A percentile compares a stretch with the other conserved stretches of the same genome.
Conservation (phyloP, 768 basidiomycete species). For the Paxillus ammoniavirescens region DNA sequence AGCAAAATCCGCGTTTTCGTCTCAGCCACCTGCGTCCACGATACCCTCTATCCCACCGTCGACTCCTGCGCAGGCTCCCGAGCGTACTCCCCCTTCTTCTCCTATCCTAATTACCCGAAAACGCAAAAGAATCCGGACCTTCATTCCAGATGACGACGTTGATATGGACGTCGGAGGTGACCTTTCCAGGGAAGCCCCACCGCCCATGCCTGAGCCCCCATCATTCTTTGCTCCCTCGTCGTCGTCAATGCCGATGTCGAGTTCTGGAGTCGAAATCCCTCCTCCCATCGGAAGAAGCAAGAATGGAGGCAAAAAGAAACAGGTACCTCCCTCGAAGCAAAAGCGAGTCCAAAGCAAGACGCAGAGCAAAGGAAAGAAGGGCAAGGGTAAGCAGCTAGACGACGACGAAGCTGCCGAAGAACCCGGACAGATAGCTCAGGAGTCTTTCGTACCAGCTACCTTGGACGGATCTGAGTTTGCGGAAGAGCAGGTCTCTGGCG, state of each 20-base stretch:
- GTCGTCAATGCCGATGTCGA: constrained; percentile 27
- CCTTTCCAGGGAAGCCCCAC: neutral
- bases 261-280: constrained; percentile 30
- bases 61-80: constrained; percentile 20
- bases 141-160: constrained; percentile 8
- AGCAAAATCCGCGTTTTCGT: constrained; percentile 20
- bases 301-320: constrained; percentile 13
- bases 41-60: constrained; percentile 24
- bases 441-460: neutral
- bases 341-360: constrained; percentile 22
- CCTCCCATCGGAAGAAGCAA: constrained; percentile 4
- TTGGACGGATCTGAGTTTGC: constrained; percentile 1
- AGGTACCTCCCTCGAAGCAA: constrained; percentile 9
- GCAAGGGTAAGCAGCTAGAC: constrained; percentile 28
- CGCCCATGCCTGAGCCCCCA: constrained; percentile 31
- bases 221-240: constrained; percentile 50
- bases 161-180: constrained; percentile 13
- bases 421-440: constrained; percentile 2
- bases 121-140: constrained; percentile 22
- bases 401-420: constrained; percentile 11
- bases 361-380: constrained; percentile 24
- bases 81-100: constrained; percentile 24
- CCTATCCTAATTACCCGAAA: constrained; percentile 22
- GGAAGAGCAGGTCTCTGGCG: neutral
- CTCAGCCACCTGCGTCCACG: constrained; percentile 37